Evolutionary conservation across 1,284 basidiomycete species (phyloP), one percentile per base, ranked within the genome.

Genomic region (Testicularia cyperi): DNA sequence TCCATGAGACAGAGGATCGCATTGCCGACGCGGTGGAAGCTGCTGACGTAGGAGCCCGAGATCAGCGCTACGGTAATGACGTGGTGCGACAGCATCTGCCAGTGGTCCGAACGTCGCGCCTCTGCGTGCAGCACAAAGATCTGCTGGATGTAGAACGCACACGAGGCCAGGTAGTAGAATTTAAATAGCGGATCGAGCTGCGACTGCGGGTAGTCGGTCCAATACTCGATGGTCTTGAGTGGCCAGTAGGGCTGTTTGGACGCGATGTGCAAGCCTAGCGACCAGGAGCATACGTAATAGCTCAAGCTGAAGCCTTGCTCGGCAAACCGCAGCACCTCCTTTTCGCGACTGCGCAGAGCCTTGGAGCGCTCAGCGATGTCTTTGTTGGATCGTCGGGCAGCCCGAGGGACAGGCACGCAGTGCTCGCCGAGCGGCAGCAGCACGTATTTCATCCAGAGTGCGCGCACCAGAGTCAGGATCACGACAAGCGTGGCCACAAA

Each of bases 11-110:
- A 82, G 82, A 95, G 86, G 48, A 95, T 85, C 33, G 90, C 80
- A 63, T 86, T 88, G 15, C 94, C 94, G 36, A 94, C 83, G 26
- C 90, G 86, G 8, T 90, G 92, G 72, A 86, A 87, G 78, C 92
- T 88, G 77, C 82, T 85, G 43, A 82, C 81, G 78, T 95, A 98
- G 73, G 88, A 91, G 22, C 80, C 75, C 24, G 81, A 77, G 79
- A 96, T 85, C 58, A 98, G 83, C 28, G 82, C 77, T 47, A 92
- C 83, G 15, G 92, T 94, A 69, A 97, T 87, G 68, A 95, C 77
- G 78, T 98, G 94, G 79, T 98, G 94, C 22, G 85, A 81, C 81
- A 96, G 88, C 94, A 97, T 98, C 78, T 96, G 92, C 77, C 82
- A 81, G 77, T 95, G 90, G 78, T 98, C 94, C 74, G 90, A 92